Percentiles rank a stretch among this genome's conserved stretches.
phyloP scores from a whole-genome alignment of 768 basidiomycete species.

The Termitomyces sp. region DNA sequence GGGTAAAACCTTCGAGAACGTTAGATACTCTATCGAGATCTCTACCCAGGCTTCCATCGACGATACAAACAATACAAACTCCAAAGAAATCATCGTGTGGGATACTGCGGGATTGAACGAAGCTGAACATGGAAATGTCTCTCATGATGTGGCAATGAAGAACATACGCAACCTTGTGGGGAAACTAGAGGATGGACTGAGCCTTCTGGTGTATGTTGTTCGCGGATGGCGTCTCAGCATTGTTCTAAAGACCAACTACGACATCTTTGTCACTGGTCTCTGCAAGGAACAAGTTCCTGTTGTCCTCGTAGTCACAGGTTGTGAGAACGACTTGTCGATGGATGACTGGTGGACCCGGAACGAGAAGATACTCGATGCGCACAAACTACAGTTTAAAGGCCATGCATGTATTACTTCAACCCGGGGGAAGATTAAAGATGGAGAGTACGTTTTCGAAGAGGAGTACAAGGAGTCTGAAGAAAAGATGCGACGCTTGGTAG shows the following conservation, averaged over 20 bases:
- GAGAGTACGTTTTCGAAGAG: neutral
- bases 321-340: neutral
- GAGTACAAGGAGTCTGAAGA: neutral
- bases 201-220: neutral
- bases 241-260: neutral
- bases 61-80: neutral
- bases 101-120: neutral
- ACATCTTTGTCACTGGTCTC: neutral
- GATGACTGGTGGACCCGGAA: neutral
- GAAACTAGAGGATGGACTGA: neutral
- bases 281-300: neutral
- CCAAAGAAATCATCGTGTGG: neutral
- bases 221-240: neutral
- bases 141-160: neutral
- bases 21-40: neutral
- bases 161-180: neutral
- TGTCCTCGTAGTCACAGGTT: neutral
- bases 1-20: neutral
- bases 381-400: neutral
- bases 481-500: neutral
- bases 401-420: neutral
- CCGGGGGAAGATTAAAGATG: neutral
- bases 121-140: neutral
- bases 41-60: neutral
- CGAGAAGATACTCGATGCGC: neutral